Conservation (phyloP, 1,139 yeast genomes). For the Yamadazyma triangularis region DNA sequence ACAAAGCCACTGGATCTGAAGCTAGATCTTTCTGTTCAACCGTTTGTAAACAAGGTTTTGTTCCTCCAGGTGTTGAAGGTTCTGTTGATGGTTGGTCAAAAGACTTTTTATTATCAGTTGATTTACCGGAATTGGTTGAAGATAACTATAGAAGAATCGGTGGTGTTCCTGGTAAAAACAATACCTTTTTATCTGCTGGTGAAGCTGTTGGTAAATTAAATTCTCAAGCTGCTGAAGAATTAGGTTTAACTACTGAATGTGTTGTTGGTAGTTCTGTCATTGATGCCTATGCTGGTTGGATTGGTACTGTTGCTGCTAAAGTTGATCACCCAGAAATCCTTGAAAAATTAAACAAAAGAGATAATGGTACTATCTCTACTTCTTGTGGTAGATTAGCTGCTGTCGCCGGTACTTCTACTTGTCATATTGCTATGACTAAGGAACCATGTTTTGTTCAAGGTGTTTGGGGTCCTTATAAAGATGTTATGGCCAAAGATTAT, state of each 20-base stretch:
- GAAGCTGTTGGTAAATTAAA: constrained; percentile 75
- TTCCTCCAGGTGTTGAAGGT: constrained; percentile 87
- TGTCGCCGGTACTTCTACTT: constrained; percentile 97
- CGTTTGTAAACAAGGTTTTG: constrained; percentile 93
- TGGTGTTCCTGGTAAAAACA: constrained; percentile 72
- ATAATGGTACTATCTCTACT: constrained; percentile 43
- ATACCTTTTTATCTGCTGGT: constrained; percentile 80
- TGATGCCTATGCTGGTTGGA: constrained; percentile 98
- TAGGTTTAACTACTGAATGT: constrained; percentile 77
- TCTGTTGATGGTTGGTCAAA: constrained; percentile 86
- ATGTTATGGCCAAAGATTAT: constrained; percentile 79
- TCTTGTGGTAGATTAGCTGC: constrained; percentile 90
- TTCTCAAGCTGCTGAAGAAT: constrained; percentile 65
- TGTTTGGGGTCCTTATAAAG: constrained; percentile 98
- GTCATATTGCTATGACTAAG: constrained; percentile 85
- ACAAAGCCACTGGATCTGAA: constrained; percentile 82
- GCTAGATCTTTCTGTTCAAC: constrained; percentile 85
- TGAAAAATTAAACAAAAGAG: constrained; percentile 27
- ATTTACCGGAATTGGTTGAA: constrained; percentile 70
- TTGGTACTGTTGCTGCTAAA: constrained; percentile 94
- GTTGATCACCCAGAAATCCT: constrained; percentile 50
- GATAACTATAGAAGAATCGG: constrained; percentile 79
- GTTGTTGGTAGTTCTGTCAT: constrained; percentile 93
- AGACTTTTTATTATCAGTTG: constrained; percentile 65
- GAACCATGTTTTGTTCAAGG: constrained; percentile 90